Conservation (phyloP, 1,139 yeast species). For the Geotrichum fermentans region DNA sequence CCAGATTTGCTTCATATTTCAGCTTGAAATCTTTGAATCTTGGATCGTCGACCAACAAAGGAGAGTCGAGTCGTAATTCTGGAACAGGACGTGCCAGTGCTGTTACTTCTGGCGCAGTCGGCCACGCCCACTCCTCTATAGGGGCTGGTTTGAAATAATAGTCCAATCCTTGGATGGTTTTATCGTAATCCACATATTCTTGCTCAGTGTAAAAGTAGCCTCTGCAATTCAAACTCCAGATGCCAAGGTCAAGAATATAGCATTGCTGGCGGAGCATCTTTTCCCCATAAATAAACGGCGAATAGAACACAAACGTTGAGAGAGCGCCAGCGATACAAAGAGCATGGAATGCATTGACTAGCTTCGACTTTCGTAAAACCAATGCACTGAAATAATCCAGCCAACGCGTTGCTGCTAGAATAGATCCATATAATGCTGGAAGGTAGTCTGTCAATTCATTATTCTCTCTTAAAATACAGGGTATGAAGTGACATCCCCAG, state of each 20-base stretch:
- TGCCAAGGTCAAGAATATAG: conserved; percentile 24
- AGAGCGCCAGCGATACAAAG: conserved; percentile 12
- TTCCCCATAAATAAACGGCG: conserved; percentile 27
- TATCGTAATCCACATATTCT: conserved; percentile 21
- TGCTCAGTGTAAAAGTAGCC: conserved; percentile 19
- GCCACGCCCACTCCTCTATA: conserved; percentile 18
- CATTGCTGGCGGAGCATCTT: conserved; percentile 26
- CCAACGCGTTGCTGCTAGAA: conserved; percentile 23
- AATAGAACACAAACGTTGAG: conserved; percentile 19
- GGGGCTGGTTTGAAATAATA: conserved; percentile 15
- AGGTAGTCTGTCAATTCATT: conserved; percentile 26
- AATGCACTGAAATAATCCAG: conserved; percentile 19
- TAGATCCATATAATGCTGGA: conserved; percentile 29
- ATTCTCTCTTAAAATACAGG: conserved; percentile 18
- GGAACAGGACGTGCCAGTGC: no score
- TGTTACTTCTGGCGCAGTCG: no score
- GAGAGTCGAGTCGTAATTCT: not conserved
- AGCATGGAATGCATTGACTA: conserved; percentile 8
- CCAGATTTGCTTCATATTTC: not conserved
- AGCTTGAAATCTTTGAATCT: not conserved
- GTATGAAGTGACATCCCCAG: conserved; percentile 26
- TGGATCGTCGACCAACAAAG: not conserved
- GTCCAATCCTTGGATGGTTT: conserved; percentile 9
- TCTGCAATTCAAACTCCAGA: conserved; percentile 31
- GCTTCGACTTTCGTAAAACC: conserved; percentile 1